A percentile compares a stretch with the other conserved stretches of the same genome.
Conservation (phyloP, 2,329 filamentous ascomycete species). For the Huntiella decipiens region DNA sequence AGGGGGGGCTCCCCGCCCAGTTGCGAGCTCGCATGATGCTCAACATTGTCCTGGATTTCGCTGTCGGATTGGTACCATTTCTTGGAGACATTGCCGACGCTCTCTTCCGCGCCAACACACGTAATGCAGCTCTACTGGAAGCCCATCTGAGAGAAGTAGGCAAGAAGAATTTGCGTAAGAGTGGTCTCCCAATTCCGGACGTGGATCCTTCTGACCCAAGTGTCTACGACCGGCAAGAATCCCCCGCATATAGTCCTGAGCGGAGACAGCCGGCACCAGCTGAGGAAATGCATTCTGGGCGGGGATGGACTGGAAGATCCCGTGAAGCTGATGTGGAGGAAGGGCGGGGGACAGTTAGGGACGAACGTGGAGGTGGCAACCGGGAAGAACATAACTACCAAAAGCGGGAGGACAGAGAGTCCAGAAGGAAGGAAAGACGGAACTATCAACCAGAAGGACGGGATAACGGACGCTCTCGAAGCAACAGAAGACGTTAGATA, state of each 20-base stretch:
- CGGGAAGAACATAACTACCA: too few species aligned
- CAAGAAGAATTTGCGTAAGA: conserved; percentile 31
- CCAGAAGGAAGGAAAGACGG: too few species aligned
- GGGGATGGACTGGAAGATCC: too few species aligned
- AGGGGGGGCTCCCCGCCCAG: conserved; percentile 49
- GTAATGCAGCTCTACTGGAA: conserved; percentile 53
- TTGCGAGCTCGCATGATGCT: conserved; percentile 56
- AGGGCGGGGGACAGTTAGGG: too few species aligned
- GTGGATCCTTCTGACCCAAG: conserved; percentile 34
- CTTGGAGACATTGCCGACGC: conserved; percentile 60
- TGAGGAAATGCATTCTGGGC: too few species aligned
- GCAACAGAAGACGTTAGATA: too few species aligned
- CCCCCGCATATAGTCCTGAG: background rate
- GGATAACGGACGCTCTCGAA: too few species aligned
- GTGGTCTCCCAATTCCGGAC: conserved; percentile 26
- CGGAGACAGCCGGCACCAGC: background rate
- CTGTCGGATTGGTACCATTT: conserved; percentile 54
- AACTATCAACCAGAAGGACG: too few species aligned
- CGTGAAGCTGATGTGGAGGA: too few species aligned
- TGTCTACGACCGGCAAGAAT: conserved; percentile 25
- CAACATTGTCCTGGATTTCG: conserved; percentile 59
- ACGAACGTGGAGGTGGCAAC: too few species aligned
- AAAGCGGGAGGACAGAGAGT: too few species aligned
- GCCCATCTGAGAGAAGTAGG: conserved; percentile 50
- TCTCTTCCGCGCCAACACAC: conserved; percentile 54